Percentiles rank a stretch among this genome's conserved stretches.
Evolutionary conservation across 805 yeast species (phyloP).

Genomic region (Yamadazyma olivae): DNA sequence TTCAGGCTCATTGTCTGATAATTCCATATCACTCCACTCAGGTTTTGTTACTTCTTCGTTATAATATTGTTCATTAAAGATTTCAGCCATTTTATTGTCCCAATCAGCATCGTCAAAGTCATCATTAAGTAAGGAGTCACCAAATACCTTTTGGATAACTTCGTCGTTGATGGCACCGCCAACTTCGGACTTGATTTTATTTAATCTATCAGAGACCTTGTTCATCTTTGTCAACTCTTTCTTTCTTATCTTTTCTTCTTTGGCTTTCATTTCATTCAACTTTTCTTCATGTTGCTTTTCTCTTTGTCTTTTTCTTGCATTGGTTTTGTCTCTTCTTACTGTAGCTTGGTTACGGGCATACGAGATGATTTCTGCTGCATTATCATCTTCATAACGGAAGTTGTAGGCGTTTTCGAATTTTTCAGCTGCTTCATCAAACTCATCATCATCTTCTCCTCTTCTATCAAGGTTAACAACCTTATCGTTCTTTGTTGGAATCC

Average conservation of each 20-base stretch:
- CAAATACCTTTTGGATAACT: constrained; percentile 60
- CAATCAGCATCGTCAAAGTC: constrained; percentile 90
- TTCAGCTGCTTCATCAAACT: constrained; percentile 90
- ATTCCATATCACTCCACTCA: constrained; percentile 29
- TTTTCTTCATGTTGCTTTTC: constrained; percentile 60
- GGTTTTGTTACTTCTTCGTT: constrained; percentile 43
- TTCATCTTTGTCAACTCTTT: constrained; percentile 75
- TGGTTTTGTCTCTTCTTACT: constrained; percentile 72
- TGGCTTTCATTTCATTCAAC: constrained; percentile 48
- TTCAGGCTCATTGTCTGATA: constrained; percentile 15
- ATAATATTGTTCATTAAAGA: constrained; percentile 84
- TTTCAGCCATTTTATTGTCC: constrained; percentile 81
- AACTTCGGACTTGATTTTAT: constrained; percentile 61
- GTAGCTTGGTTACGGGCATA: constrained; percentile 96
- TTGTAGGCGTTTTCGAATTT: constrained; percentile 89
- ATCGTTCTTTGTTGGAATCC: constrained; percentile 78
- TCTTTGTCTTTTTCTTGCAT: constrained; percentile 78
- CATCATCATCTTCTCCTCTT: constrained; percentile 59
- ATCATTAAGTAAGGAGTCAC: constrained; percentile 73
- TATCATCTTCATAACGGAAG: constrained; percentile 91
- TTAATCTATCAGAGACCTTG: constrained; percentile 69
- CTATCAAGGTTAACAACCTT: constrained; percentile 51
- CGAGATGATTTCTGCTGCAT: constrained; percentile 84
- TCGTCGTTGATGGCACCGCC: constrained; percentile 64
- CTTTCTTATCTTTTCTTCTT: constrained; percentile 60